Percentiles rank a stretch among this genome's conserved stretches.
Conservation (phyloP, 2,329 filamentous ascomycete species). For the Colletotrichum nymphaeae region DNA sequence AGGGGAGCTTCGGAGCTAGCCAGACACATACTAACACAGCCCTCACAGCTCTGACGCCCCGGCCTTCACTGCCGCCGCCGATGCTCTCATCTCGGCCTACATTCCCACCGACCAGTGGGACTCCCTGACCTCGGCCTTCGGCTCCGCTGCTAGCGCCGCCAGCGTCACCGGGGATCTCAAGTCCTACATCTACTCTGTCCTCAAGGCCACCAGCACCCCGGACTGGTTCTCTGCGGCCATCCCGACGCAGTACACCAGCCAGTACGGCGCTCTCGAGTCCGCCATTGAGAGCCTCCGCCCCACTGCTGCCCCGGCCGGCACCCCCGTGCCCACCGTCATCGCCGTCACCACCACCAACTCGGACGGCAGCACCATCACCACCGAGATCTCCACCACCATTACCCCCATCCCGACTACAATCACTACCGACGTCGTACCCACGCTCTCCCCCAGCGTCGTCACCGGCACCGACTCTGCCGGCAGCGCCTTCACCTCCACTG, state of each 20-base stretch:
- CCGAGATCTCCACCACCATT: slow-evolving; percentile 38
- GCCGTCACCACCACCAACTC: slow-evolving; percentile 40
- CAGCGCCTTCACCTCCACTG: slow-evolving; percentile 26
- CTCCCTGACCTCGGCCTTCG: slow-evolving; percentile 40
- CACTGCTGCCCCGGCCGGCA: slow-evolving; percentile 14
- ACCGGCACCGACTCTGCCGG: slow-evolving; percentile 31
- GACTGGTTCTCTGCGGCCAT: slow-evolving; percentile 43
- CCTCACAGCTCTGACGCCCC: slow-evolving; percentile 22
- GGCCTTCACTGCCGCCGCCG: slow-evolving; percentile 42
- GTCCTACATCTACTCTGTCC: slow-evolving; percentile 41
- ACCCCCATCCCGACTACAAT: slow-evolving; percentile 17
- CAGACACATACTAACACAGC: slow-evolving; percentile 1
- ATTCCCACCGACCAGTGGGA: slow-evolving; percentile 42
- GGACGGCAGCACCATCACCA: slow-evolving; percentile 40
- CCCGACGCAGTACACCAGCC: slow-evolving; percentile 38
- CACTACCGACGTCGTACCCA: slow-evolving; percentile 20
- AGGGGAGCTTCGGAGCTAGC: background rate
- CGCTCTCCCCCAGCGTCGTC: slow-evolving; percentile 13
- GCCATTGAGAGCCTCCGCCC: slow-evolving; percentile 38
- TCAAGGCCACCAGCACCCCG: slow-evolving; percentile 41
- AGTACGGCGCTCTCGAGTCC: slow-evolving; percentile 31
- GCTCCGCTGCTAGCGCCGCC: slow-evolving; percentile 41
- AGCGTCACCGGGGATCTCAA: slow-evolving; percentile 41
- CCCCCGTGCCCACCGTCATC: slow-evolving; percentile 36
- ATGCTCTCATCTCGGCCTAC: slow-evolving; percentile 43